Base-by-base conservation (phyloP, 805 yeast genomes). In the Starmera dryadoides region DNA sequence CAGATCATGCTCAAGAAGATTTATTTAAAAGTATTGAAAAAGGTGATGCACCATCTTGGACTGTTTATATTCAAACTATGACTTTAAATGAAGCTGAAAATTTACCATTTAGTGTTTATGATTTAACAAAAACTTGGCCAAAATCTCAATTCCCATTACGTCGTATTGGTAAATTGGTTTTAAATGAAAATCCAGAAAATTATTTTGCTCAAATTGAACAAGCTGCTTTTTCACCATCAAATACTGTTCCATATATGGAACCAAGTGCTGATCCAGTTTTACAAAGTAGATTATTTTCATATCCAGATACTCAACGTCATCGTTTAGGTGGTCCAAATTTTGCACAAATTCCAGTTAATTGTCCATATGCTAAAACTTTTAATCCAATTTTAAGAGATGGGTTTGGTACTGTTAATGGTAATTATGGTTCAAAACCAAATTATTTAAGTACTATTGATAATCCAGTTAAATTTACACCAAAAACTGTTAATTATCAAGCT, bases 121-220 rank as follows among this genome's bases (percentile, higher is more conserved):
- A 87, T 64, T 71, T 87, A 61, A 87, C 96, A 47, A 88, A 88
- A 69, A 83, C 85, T 40, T 87, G 96, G 96, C 87, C 96, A 28
- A 94, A 87, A 58, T 68, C 66, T 51, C 81, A 86, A 41, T 87
- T 78, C 72, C 96, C 96, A 56, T 64, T 87, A 66, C 77, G 95
- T 62, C 79, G 79, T 61, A 81, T 87, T 58, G 96, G 95, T 60
- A 80, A 79, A 60, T 67, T 86, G 48, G 78, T 77, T 2, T 64
- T 86, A 60, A 82, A 86, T 62, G 86, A 84, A 64, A 86, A 86
- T 65, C 93, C 95, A 43, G 68, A 75, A 62, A 86, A 86, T 63
- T 87, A 79, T 64, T 86, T 86, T 60, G 95, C 95, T 36, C 95
- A 85, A 60, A 74, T 83, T 41, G 94, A 85, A 61, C 93, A 85